Evolutionary conservation across 2,329 filamentous ascomycete species (phyloP).

Genomic region (Paraphaeosphaeria minitans): DNA sequence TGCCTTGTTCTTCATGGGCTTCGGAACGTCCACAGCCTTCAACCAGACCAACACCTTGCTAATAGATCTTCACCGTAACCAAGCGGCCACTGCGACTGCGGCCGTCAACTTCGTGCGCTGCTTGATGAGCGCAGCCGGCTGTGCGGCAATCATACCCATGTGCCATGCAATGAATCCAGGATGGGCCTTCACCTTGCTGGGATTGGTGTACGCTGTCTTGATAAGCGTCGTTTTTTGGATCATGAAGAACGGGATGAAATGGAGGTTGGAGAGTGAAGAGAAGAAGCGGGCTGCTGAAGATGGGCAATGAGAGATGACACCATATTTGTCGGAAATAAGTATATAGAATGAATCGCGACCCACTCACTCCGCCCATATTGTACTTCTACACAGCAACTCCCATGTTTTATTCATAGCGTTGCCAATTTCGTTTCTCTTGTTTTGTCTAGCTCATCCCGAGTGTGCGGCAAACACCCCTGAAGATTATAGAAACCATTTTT

Average conservation of each 20-base stretch:
- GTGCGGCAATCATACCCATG: slow-evolving; percentile 49
- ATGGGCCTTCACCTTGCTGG: slow-evolving; percentile 54
- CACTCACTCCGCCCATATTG: too few species aligned
- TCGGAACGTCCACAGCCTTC: slow-evolving; percentile 60
- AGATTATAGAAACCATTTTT: too few species aligned
- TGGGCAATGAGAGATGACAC: background rate
- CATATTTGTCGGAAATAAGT: too few species aligned
- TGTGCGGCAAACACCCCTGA: too few species aligned
- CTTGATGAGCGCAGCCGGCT: slow-evolving; percentile 43
- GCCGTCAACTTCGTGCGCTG: slow-evolving; percentile 47
- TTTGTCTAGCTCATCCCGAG: too few species aligned
- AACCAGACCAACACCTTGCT: slow-evolving; percentile 53
- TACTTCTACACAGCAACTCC: too few species aligned
- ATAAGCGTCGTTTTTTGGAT: slow-evolving; percentile 36
- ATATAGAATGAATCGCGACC: too few species aligned
- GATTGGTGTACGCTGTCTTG: slow-evolving; percentile 32
- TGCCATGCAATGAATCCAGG: slow-evolving; percentile 50
- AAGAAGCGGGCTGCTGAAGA: slow-evolving; percentile 13
- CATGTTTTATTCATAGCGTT: too few species aligned
- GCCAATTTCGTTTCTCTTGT: too few species aligned
- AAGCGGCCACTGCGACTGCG: slow-evolving; percentile 49
- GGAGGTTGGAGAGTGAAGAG: slow-evolving; percentile 32
- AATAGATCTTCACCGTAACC: slow-evolving; percentile 49
- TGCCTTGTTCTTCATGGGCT: slow-evolving; percentile 60
- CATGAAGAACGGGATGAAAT: slow-evolving; percentile 38